These are phyloP conservation scores for Talaromyces proteolyticus DNA, from an alignment of 495 filamentous ascomycete genomes.

Conservation along the genomic window DNA sequence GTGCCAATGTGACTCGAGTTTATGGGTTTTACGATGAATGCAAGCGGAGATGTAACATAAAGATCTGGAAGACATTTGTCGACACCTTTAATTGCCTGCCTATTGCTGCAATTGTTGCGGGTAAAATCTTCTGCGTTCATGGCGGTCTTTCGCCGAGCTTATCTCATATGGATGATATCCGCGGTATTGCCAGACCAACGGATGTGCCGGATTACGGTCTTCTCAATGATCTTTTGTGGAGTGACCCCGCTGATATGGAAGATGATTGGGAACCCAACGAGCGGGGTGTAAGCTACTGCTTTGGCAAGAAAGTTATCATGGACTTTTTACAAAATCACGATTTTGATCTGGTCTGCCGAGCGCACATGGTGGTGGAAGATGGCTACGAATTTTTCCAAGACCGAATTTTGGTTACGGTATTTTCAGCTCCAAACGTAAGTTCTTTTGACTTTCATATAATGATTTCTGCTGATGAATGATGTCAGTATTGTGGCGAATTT, in stretches of 20 bases:
- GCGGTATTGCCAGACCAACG: slow-evolving; percentile 89
- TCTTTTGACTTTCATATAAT: slow-evolving; percentile 1
- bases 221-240: slow-evolving; percentile 95
- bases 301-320: slow-evolving; percentile 97
- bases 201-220: slow-evolving; percentile 97
- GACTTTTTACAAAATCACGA: slow-evolving; percentile 93
- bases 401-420: slow-evolving; percentile 91
- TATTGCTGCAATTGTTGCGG: slow-evolving; percentile 92
- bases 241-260: slow-evolving; percentile 97
- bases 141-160: slow-evolving; percentile 90
- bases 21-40: slow-evolving; percentile 99
- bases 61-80: slow-evolving; percentile 98
- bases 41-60: slow-evolving; percentile 95
- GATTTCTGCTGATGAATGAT: slow-evolving; percentile 12
- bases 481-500: slow-evolving; percentile 96
- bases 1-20: slow-evolving; percentile 95
- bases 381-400: slow-evolving; percentile 99
- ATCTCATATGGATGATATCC: slow-evolving; percentile 96
- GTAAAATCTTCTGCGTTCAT: slow-evolving; percentile 99
- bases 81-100: slow-evolving; percentile 97
- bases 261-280: slow-evolving; percentile 98
- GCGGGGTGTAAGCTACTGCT: slow-evolving; percentile 95
- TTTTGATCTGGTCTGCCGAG: slow-evolving; percentile 94
- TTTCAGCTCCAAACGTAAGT: slow-evolving; percentile 94
- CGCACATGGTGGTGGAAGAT: slow-evolving; percentile 99